A percentile compares a stretch with the other conserved stretches of the same genome.
These are phyloP conservation scores for Epichloe glyceriae DNA, from an alignment of 2,329 filamentous ascomycete species.

Conservation along the genomic window DNA sequence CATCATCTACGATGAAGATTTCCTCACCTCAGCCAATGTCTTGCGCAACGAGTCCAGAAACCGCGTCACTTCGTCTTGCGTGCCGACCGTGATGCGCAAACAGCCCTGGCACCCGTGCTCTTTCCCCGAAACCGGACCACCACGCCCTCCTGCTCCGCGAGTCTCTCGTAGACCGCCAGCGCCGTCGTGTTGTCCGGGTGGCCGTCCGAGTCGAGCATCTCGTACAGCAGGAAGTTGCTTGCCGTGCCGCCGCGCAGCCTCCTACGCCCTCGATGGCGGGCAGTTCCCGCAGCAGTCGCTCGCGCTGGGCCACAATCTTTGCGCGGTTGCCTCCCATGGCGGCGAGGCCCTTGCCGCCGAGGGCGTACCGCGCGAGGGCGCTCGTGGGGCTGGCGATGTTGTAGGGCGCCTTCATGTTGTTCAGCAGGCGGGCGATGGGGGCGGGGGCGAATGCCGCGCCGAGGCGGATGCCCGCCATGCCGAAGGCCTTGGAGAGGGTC, in stretches of 20 bases:
- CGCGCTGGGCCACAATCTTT: slow-evolving; percentile 62
- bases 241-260: slow-evolving; percentile 65
- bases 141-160: slow-evolving; percentile 79
- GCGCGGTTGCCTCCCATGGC: slow-evolving; percentile 60
- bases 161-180: slow-evolving; percentile 64
- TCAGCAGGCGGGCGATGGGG: slow-evolving; percentile 66
- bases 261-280: slow-evolving; percentile 63
- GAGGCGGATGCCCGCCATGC: slow-evolving; percentile 82
- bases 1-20: neutral
- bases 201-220: slow-evolving; percentile 64
- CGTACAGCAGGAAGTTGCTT: slow-evolving; percentile 83
- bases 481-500: slow-evolving; percentile 95
- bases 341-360: slow-evolving; percentile 52
- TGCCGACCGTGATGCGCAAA: slow-evolving; percentile 83
- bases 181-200: slow-evolving; percentile 69
- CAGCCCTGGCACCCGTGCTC: slow-evolving; percentile 84
- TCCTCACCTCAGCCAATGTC: slow-evolving; percentile 32
- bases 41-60: slow-evolving; percentile 57
- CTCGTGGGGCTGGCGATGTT: slow-evolving; percentile 86
- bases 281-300: slow-evolving; percentile 61
- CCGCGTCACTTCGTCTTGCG: slow-evolving; percentile 68
- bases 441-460: slow-evolving; percentile 72
- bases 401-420: slow-evolving; percentile 91
- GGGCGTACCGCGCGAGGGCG: slow-evolving; percentile 61
- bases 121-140: slow-evolving; percentile 91